These are phyloP conservation scores for Neofusicoccum umdonicola DNA, from an alignment of 2,329 filamentous ascomycete genomes.

Conservation along the genomic window DNA sequence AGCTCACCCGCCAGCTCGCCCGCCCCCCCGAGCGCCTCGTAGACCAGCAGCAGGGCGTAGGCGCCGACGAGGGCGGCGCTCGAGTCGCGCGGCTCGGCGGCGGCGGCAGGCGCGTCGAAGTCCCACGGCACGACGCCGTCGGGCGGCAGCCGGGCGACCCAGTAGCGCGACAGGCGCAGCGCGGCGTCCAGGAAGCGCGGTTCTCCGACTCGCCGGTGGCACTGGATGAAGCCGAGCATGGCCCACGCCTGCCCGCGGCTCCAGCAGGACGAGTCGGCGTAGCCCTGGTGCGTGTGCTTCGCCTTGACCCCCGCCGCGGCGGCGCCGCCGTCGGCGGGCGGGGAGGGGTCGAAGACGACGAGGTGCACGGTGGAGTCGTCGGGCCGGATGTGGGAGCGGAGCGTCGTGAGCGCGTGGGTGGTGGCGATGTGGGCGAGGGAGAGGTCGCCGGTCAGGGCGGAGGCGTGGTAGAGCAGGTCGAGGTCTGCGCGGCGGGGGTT, in stretches of 20 bases:
- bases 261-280: constrained; percentile 46
- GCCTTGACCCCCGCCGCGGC: constrained; percentile 29
- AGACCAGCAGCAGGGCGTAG: constrained; percentile 41
- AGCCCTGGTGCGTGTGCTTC: constrained; percentile 51
- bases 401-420: constrained; percentile 41
- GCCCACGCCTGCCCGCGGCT: constrained; percentile 51
- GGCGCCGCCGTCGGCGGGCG: constrained; percentile 22
- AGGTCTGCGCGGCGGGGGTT: constrained; percentile 34
- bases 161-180: constrained; percentile 44
- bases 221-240: constrained; percentile 48
- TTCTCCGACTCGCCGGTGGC: constrained; percentile 43
- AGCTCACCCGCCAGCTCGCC: constrained; percentile 19
- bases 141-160: constrained; percentile 38
- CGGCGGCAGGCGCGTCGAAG: constrained; percentile 40
- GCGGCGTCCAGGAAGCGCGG: constrained; percentile 41
- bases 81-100: constrained; percentile 37
- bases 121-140: constrained; percentile 47
- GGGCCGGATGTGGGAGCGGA: constrained; percentile 40
- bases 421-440: constrained; percentile 37
- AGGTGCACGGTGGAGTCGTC: constrained; percentile 45
- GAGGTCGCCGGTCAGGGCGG: constrained; percentile 31
- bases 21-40: constrained; percentile 29
- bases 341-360: constrained; percentile 48
- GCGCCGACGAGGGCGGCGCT: constrained; percentile 41
- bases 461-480: constrained; percentile 44